A percentile compares a stretch with the other conserved stretches of the same genome.
Evolutionary conservation across 306 rosid genomes (phyloP).

Genomic region (Castanea mollissima): DNA sequence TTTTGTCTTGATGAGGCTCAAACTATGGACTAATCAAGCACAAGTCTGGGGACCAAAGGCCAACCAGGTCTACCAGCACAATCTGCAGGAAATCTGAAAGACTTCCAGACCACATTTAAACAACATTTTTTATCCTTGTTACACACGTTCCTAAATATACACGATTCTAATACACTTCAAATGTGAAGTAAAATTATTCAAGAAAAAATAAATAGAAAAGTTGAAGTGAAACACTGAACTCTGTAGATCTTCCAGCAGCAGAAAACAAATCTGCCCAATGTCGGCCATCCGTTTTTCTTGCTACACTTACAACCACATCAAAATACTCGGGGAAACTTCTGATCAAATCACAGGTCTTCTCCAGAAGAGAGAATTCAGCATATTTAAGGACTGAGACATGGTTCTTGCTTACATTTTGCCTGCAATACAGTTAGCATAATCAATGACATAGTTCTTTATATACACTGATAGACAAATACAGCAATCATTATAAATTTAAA

Average conservation of each 20-base stretch:
- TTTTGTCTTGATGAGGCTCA: neutral
- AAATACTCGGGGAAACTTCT: slow-evolving; percentile 85
- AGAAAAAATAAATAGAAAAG: slow-evolving; percentile 13
- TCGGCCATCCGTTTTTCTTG: slow-evolving; percentile 98
- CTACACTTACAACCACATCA: slow-evolving; percentile 97
- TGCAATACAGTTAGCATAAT: slow-evolving; percentile 33
- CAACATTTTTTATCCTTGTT: neutral
- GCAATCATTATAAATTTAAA: neutral
- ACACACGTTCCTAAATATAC: neutral
- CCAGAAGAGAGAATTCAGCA: slow-evolving; percentile 66
- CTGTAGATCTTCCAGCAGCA: slow-evolving; percentile 97
- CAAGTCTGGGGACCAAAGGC: neutral
- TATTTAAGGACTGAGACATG: slow-evolving; percentile 42
- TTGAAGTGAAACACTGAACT: slow-evolving; percentile 43
- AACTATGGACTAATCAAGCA: slow-evolving; percentile 5
- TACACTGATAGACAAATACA: slow-evolving; percentile 8
- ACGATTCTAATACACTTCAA: slow-evolving; percentile 1
- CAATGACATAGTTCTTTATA: slow-evolving; percentile 23
- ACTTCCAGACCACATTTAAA: neutral
- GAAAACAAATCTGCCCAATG: slow-evolving; percentile 98
- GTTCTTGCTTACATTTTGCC: slow-evolving; percentile 78
- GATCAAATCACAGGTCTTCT: slow-evolving; percentile 91
- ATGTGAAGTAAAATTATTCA: slow-evolving; percentile 13
- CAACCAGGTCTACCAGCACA: neutral
- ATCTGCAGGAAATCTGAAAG: neutral